Conservation (phyloP, 192 early-diverging fungal genomes). For the Coemansia sp. region DNA sequence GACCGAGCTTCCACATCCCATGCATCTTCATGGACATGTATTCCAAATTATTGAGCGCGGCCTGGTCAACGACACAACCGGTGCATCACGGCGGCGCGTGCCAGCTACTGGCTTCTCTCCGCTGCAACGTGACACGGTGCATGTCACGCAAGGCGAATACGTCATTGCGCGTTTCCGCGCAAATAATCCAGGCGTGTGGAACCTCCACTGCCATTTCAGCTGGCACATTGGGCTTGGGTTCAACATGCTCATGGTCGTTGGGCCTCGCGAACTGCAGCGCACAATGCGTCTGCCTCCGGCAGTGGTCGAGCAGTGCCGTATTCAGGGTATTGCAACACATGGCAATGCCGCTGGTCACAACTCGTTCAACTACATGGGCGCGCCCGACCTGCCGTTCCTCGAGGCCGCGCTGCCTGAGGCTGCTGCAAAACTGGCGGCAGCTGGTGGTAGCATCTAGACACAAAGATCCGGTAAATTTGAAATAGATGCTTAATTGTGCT, state of each 20-base stretch:
- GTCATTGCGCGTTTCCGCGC: constrained; percentile 69
- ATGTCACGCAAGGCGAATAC: constrained; percentile 60
- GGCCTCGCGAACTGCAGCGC: constrained; percentile 58
- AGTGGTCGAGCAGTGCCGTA: constrained; percentile 59
- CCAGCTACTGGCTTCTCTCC: constrained; percentile 11
- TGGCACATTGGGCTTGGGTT: constrained; percentile 64
- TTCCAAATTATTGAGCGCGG: constrained; percentile 77
- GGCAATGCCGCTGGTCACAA: constrained; percentile 77
- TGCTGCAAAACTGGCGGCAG: background rate
- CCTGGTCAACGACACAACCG: background rate
- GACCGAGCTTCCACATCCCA: constrained; percentile 63
- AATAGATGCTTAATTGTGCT: too few relatives aligned
- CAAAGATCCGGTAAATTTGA: too few relatives aligned
- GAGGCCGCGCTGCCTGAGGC: constrained; percentile 4
- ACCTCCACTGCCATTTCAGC: constrained; percentile 79
- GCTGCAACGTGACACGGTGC: constrained; percentile 61
- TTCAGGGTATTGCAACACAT: constrained; percentile 52
- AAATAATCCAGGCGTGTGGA: constrained; percentile 82
- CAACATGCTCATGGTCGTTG: constrained; percentile 65
- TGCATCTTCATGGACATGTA: constrained; percentile 83
- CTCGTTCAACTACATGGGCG: constrained; percentile 28
- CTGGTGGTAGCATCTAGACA: background rate
- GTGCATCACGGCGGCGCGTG: constrained; percentile 12
- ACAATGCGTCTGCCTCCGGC: constrained; percentile 21
- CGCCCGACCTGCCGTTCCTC: constrained; percentile 13